Conservation (phyloP, 257 asterid genomes). For the Jacaranda mimosifolia region DNA sequence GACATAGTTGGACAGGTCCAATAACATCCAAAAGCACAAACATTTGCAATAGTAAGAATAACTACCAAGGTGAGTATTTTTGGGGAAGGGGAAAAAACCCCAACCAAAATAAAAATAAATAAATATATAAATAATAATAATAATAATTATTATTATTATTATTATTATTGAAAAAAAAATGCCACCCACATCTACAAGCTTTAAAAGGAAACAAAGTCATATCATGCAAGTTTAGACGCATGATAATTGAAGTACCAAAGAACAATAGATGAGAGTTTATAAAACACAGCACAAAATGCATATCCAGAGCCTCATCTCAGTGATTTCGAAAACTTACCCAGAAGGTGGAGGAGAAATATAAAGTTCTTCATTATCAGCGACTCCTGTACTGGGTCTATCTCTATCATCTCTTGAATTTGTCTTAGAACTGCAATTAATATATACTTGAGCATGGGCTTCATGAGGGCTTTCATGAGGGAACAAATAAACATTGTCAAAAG, state of each 20-base stretch:
- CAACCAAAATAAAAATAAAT: too few species aligned
- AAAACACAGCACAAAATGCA: neutral
- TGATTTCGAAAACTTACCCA: constrained; percentile 33
- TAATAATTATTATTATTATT: too few species aligned
- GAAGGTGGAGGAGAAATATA: constrained; percentile 28
- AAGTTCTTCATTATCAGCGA: constrained; percentile 25
- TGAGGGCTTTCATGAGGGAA: neutral
- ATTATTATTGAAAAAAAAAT: too few species aligned
- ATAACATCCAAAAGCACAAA: neutral
- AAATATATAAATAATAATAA: too few species aligned
- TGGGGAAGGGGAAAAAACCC: neutral
- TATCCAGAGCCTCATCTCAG: neutral
- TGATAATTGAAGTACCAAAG: neutral
- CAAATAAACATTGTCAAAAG: neutral
- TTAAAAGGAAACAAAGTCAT: constrained; percentile 6
- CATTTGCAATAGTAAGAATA: neutral
- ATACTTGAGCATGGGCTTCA: neutral
- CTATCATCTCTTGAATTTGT: constrained; percentile 21
- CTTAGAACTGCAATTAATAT: constrained; percentile 28
- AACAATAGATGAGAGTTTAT: neutral
- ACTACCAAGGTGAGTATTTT: neutral
- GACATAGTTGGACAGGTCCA: neutral
- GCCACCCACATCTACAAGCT: neutral
- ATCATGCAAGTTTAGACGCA: neutral
- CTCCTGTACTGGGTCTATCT: constrained; percentile 27